Base-by-base conservation (phyloP, 75 land plant genomes). In the Ceratopteris richardii region DNA sequence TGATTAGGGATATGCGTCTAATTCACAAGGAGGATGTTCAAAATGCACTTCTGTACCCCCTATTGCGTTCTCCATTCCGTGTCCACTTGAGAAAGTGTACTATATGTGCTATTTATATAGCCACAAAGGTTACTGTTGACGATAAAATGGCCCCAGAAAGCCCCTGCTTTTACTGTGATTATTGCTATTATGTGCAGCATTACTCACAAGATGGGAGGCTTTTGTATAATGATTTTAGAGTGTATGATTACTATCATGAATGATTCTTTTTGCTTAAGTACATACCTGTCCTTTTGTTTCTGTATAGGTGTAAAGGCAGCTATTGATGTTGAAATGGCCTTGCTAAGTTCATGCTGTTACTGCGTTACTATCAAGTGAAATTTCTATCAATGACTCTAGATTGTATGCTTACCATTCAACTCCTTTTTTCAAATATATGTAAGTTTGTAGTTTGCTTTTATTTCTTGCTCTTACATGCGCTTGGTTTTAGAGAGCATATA, bases 161-260 rank as follows among this genome's bases (percentile, higher is more conserved):
- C 60, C 98, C 96, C 21, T 85, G 83, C 57, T 93, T 82, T 43
- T 93, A 85, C 54, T 93, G 96, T 70, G 78, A 89, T 30, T 60
- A 85, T 12, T 93, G 98, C 67, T 93, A 89, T 63, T 82, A 66
- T 51, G 74, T 82, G 28, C 82, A 89, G 31, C 97, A 88, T 61
- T 88, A 82, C 44, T 20, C 52, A 9, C 33, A 62, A 31, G 79
- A 80, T 69, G 83, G 80, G 1, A 33, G 63, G 29, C 75, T 78
- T 17, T 55, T 78, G 42, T 85, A 93, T 44, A 26, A 61, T 37
- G 84, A 73, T 26, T 86, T 82, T 66, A 58, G 63, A 0, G 85
- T 80, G 7, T 82, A 77, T 56, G 86, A 89, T 46, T 82, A 77
- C 58, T 31, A 60, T 50, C 71, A 82, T 24, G 82, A 82, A 40